Evolutionary conservation across 2,329 filamentous ascomycete genomes (phyloP).

Genomic region (Blastomyces parvus): DNA sequence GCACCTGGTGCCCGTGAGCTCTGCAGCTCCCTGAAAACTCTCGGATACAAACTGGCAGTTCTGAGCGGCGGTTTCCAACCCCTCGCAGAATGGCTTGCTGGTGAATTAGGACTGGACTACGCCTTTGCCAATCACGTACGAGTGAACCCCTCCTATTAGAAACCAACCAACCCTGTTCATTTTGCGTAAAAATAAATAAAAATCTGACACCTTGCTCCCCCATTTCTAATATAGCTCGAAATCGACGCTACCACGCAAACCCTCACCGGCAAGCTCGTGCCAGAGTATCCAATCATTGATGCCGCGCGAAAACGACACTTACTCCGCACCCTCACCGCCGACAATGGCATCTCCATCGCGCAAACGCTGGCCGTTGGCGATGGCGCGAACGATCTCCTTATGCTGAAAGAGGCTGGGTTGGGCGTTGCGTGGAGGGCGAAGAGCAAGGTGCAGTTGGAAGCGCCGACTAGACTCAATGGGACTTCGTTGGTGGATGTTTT

Average conservation of each 20-base stretch:
- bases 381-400: constrained; percentile 56
- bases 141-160: constrained; percentile 1
- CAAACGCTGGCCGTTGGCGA: constrained; percentile 53
- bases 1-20: constrained; percentile 72
- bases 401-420: constrained; percentile 53
- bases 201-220: constrained; percentile 9
- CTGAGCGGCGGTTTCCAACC: constrained; percentile 88
- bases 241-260: constrained; percentile 38
- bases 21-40: constrained; percentile 60
- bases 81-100: constrained; percentile 75
- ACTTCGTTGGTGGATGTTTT: constrained; percentile 49
- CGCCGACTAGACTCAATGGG: constrained; percentile 51
- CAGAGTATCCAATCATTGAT: constrained; percentile 48
- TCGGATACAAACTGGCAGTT: constrained; percentile 83
- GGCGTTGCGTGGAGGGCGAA: constrained; percentile 58
- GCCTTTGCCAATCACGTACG: constrained; percentile 74
- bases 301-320: constrained; percentile 49
- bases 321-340: constrained; percentile 45
- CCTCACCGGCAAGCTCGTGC: constrained; percentile 49
- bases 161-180: neutral
- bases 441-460: constrained; percentile 52
- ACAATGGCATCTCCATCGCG: constrained; percentile 45
- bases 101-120: constrained; percentile 72
- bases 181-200: no score
- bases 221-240: constrained; percentile 33